Evolutionary conservation across 768 basidiomycete species (phyloP).

Genomic region (Tephrocybe sp.): DNA sequence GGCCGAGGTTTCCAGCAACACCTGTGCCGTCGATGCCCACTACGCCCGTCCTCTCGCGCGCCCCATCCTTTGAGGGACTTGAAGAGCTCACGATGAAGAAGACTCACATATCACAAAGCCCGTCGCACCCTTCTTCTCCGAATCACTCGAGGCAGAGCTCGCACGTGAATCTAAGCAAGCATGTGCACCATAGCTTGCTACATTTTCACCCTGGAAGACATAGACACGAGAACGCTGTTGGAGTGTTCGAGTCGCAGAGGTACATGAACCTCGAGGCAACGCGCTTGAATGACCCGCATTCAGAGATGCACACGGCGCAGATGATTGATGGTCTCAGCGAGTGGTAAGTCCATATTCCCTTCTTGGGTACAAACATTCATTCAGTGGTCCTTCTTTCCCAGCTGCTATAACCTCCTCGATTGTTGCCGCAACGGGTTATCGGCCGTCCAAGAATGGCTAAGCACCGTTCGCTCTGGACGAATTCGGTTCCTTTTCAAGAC

Average conservation of each 20-base stretch:
- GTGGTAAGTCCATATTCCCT: constrained; percentile 26
- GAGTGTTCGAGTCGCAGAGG: constrained; percentile 70
- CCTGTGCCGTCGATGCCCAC: constrained; percentile 36
- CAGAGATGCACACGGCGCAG: constrained; percentile 39
- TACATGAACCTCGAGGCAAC: constrained; percentile 69
- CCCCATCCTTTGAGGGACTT: neutral
- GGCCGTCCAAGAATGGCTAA: constrained; percentile 52
- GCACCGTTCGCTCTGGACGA: constrained; percentile 31
- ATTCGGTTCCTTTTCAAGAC: constrained; percentile 35
- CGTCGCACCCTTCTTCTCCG: constrained; percentile 1
- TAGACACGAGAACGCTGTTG: constrained; percentile 56
- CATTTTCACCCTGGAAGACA: constrained; percentile 38
- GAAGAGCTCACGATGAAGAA: neutral
- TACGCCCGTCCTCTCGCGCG: constrained; percentile 25
- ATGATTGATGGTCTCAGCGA: constrained; percentile 45
- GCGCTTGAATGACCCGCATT: constrained; percentile 48
- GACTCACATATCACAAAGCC: neutral
- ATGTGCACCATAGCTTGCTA: constrained; percentile 33
- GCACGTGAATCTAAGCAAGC: constrained; percentile 26
- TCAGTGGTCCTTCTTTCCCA: constrained; percentile 7
- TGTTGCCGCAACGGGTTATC: constrained; percentile 39
- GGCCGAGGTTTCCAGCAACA: constrained; percentile 56
- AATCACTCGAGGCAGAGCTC: constrained; percentile 20
- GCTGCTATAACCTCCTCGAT: constrained; percentile 55
- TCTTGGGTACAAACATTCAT: neutral